Conservation (phyloP, 2,329 filamentous ascomycete genomes). For the Penicillium capsulatum region DNA sequence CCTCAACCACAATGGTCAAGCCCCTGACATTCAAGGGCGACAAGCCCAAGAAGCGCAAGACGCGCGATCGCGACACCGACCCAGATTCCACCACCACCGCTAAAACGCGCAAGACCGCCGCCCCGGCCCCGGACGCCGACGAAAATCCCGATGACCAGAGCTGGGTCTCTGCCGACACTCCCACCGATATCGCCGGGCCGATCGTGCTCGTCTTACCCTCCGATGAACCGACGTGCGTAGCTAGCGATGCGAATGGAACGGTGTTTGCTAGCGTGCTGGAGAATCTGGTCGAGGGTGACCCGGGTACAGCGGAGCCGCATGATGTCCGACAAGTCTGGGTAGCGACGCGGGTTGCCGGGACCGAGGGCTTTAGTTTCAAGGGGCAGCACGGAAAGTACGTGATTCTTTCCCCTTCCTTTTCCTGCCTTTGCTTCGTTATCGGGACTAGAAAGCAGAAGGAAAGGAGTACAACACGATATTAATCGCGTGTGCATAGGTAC, state of each 20-base stretch:
- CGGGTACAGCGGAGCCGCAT: constrained; percentile 84
- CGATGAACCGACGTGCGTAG: constrained; percentile 66
- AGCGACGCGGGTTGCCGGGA: constrained; percentile 76
- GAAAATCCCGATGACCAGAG: constrained; percentile 65
- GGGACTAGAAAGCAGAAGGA: background rate
- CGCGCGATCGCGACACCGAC: constrained; percentile 51
- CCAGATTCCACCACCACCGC: constrained; percentile 15
- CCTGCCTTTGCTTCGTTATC: background rate
- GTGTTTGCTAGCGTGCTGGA: constrained; percentile 79
- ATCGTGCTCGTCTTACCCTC: constrained; percentile 78
- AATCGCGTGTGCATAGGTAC: constrained; percentile 63
- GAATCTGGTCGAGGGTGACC: constrained; percentile 81
- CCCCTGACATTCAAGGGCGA: constrained; percentile 94
- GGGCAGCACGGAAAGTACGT: constrained; percentile 76
- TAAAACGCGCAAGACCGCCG: constrained; percentile 25
- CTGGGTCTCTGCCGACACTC: constrained; percentile 80
- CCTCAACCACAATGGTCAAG: constrained; percentile 55
- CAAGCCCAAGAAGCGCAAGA: constrained; percentile 88
- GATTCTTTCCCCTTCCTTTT: background rate
- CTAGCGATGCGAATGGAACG: constrained; percentile 80
- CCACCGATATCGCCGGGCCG: constrained; percentile 73
- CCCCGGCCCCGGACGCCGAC: constrained; percentile 24
- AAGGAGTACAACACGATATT: too few species aligned
- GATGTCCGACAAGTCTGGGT: constrained; percentile 96
- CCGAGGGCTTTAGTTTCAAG: constrained; percentile 79